Conservation (phyloP, 345 rosid species). For the Salix arbutifolia region DNA sequence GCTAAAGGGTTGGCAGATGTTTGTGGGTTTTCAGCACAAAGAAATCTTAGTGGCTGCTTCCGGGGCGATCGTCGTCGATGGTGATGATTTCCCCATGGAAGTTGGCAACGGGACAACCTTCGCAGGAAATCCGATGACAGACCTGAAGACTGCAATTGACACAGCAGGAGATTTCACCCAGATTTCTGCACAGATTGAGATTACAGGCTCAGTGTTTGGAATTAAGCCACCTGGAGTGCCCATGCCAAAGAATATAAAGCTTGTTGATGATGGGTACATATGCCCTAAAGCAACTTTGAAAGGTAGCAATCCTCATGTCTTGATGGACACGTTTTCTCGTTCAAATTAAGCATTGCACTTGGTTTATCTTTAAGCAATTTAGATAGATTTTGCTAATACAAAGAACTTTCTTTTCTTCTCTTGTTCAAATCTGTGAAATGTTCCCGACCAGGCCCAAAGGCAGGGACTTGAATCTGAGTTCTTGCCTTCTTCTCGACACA, state of each 20-base stretch:
- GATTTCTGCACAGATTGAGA: conserved; percentile 51
- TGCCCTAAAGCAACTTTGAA: conserved; percentile 52
- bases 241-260: conserved; percentile 64
- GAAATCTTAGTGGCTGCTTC: conserved; percentile 61
- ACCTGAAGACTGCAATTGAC: conserved; percentile 69
- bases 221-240: conserved; percentile 48
- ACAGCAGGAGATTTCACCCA: conserved; percentile 77
- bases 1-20: conserved; percentile 70
- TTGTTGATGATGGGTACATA: conserved; percentile 55
- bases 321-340: background rate
- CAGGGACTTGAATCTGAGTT: background rate
- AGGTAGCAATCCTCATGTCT: conserved; percentile 30
- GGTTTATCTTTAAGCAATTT: background rate
- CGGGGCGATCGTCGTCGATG: conserved; percentile 50
- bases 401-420: too few species aligned
- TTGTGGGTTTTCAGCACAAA: conserved; percentile 58
- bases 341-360: background rate
- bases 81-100: conserved; percentile 52
- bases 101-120: conserved; percentile 73
- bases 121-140: conserved; percentile 46
- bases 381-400: too few species aligned
- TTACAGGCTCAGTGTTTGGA: conserved; percentile 77
- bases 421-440: background rate
- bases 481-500: background rate
- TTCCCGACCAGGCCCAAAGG: background rate